These are phyloP conservation scores for Kitagawia praeruptora DNA, from an alignment of 129 eudicot genomes.

Conservation along the genomic window DNA sequence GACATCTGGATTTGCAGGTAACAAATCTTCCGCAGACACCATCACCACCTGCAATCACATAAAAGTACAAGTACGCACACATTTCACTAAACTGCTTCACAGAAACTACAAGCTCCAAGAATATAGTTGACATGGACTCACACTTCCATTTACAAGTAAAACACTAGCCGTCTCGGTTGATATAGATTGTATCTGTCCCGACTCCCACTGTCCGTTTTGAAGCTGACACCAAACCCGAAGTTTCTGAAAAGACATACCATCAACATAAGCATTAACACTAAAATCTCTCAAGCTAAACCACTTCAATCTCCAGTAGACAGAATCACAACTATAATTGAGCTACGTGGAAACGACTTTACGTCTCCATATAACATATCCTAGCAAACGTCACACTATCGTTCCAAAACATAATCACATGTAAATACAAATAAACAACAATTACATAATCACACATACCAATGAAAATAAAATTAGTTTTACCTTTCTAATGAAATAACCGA, in stretches of 20 bases:
- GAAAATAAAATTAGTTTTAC: constrained; percentile 19
- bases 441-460: background rate
- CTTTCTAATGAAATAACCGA: constrained; percentile 65
- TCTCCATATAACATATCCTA: background rate
- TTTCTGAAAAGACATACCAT: constrained; percentile 47
- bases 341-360: background rate
- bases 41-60: constrained; percentile 39
- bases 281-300: background rate
- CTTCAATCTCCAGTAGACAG: background rate
- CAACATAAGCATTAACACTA: background rate
- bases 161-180: constrained; percentile 62
- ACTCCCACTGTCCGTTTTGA: constrained; percentile 62
- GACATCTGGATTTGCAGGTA: constrained; percentile 88
- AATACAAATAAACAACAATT: background rate
- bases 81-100: constrained; percentile 6
- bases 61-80: constrained; percentile 6
- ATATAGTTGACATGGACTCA: constrained; percentile 35
- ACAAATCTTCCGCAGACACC: constrained; percentile 47
- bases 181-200: constrained; percentile 66
- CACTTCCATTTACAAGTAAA: constrained; percentile 58
- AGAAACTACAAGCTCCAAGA: constrained; percentile 9
- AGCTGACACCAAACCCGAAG: constrained; percentile 84
- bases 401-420: background rate
- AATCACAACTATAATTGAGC: background rate
- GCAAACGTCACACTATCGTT: background rate